phyloP scores from a whole-genome alignment of 169 alveolate species.

The Eimeria sp. region DNA sequence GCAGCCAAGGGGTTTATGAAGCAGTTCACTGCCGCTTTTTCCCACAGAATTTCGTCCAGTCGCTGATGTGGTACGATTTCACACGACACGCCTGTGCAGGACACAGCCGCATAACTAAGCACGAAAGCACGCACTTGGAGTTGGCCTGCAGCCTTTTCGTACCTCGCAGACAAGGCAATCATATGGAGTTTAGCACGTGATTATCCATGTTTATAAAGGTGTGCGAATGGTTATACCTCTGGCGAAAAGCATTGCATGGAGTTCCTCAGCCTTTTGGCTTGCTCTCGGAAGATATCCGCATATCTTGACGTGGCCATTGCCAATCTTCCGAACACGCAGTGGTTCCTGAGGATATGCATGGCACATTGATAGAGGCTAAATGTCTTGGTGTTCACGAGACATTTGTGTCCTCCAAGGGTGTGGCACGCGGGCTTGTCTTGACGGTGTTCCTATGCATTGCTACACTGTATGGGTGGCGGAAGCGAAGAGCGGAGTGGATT shows the following conservation, averaged over 20 bases:
- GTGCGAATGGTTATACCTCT: conserved; percentile 40
- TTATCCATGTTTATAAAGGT: background rate
- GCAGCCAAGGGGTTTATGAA: conserved; percentile 81
- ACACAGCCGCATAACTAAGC: background rate
- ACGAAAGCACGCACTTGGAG: background rate
- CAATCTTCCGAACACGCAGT: conserved; percentile 35
- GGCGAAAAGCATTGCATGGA: conserved; percentile 11
- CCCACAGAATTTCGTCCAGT: conserved; percentile 74
- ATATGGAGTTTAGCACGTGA: background rate
- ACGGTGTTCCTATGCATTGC: background rate
- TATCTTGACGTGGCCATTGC: conserved; percentile 68
- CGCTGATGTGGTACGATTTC: conserved; percentile 48
- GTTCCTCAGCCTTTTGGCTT: conserved; percentile 55
- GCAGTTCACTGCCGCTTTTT: conserved; percentile 79
- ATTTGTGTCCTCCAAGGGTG: background rate
- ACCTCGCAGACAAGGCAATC: background rate
- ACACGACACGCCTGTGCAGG: conserved; percentile 48
- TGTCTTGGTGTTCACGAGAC: background rate
- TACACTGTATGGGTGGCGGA: background rate
- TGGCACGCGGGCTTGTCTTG: background rate
- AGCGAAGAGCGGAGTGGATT: background rate
- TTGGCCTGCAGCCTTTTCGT: background rate
- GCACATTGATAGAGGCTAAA: conserved; percentile 1
- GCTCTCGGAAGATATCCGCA: conserved; percentile 68
- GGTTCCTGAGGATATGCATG: conserved; percentile 42